phyloP scores from a whole-genome alignment of 2,329 filamentous ascomycete species.

The Cladosporium colombiae region DNA sequence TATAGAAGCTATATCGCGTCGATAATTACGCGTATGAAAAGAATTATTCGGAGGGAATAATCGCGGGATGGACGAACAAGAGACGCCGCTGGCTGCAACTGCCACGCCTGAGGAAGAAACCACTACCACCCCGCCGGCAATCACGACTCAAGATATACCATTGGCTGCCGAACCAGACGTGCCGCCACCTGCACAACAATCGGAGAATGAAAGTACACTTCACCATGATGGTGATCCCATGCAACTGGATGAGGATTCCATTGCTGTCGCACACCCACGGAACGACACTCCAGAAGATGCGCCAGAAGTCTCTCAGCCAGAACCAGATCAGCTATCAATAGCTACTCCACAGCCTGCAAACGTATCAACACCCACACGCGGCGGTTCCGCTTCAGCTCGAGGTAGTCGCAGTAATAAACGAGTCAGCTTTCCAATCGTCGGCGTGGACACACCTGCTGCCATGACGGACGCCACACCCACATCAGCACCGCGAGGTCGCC shows the following conservation, averaged over 20 bases:
- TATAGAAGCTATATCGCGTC: background rate
- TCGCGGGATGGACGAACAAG: conserved; percentile 5
- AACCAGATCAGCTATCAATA: conserved; percentile 10
- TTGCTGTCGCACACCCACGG: background rate
- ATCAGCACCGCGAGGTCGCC: conserved; percentile 16
- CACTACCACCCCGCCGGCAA: background rate
- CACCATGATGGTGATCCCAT: background rate
- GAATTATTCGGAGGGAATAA: background rate
- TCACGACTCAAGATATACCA: background rate
- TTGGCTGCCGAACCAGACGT: background rate
- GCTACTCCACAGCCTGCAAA: conserved; percentile 7
- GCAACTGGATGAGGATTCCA: background rate
- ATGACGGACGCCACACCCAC: conserved; percentile 16
- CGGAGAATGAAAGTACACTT: background rate
- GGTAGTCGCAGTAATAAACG: conserved; percentile 18
- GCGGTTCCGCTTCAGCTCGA: conserved; percentile 9
- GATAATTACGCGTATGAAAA: background rate
- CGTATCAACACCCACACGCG: conserved; percentile 2
- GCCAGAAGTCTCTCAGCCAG: background rate
- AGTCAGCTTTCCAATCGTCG: conserved; percentile 13
- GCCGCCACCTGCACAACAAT: conserved; percentile 13
- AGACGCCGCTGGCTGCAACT: background rate
- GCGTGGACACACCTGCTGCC: conserved; percentile 8
- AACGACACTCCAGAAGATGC: background rate
- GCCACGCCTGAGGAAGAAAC: conserved; percentile 3